Evolutionary conservation across 352 stramenopile species (phyloP), one percentile per base, ranked within the genome.

Genomic region (Globisporangium acanthophoron): DNA sequence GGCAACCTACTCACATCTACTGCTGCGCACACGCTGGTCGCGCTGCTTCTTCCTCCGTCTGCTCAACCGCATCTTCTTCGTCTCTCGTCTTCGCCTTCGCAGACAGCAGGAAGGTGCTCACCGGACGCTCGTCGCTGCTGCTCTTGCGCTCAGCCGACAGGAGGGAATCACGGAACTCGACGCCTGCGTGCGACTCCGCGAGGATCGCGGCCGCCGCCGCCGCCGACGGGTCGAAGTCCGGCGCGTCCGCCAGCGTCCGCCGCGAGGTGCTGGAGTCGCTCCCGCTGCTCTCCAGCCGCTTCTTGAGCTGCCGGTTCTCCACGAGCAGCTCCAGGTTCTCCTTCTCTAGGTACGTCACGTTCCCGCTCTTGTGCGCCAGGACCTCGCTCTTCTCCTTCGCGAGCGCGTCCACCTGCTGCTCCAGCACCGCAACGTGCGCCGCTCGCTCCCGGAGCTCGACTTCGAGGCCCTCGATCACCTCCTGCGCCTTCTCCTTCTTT

Each of bases 271-370:
- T 58, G 1, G 8, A 8, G 29, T 12, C 16, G 6, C 35, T 18
- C 0, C 13, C n/a, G n/a, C 15, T 50, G 29, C 46, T 46, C 39
- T 78, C 70, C 39, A 90, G 66, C 0, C 53, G 70, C 53, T 83
- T 83, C 52, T 83, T 83, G 15, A 87, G 65, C 50, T 76, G 61
- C 4, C 80, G 74, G 53, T 73, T 83, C 54, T 88, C 73, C 21
- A 88, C 73, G 7, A 83, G 69, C 40, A 88, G 67, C 52, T 87
- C 71, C 24, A 88, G 51, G 49, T 88, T 88, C 59, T 87, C 76
- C 49, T 88, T 84, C 58, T 87, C 78, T 21, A 90, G 64, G 39
- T 73, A 87, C 56, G 76, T 70, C 15, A 83, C 68, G 35, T 78
- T 78, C 5, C 62, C 67, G 16, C 56, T 75, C 35, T 80, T 64